A percentile compares a stretch with the other conserved stretches of the same genome.
phyloP scores from a whole-genome alignment of 768 basidiomycete species.

The Agaricus blazei region DNA sequence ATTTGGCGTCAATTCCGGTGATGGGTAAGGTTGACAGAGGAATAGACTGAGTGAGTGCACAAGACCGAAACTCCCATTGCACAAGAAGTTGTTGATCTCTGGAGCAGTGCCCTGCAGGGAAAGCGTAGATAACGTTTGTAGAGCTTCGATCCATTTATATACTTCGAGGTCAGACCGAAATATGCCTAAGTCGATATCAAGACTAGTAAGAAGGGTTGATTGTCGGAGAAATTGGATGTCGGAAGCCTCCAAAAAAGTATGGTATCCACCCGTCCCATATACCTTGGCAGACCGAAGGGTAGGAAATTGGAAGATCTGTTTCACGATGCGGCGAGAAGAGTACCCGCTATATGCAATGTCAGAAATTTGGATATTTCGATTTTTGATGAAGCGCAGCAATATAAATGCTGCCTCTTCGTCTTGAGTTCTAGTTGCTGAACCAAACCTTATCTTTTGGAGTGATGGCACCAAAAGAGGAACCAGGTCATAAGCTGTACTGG shows the following conservation, averaged over 20 bases:
- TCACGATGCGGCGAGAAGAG: neutral
- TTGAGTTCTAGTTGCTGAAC: neutral
- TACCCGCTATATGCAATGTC: neutral
- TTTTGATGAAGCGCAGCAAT: neutral
- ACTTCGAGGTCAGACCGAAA: neutral
- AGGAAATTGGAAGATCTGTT: neutral
- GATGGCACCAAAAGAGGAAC: neutral
- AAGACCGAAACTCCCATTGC: neutral
- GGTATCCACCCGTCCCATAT: too few relatives aligned
- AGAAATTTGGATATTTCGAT: neutral
- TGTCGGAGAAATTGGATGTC: neutral
- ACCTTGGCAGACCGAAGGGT: neutral
- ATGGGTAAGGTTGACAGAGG: neutral
- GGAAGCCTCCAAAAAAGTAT: neutral
- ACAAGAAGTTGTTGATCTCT: neutral
- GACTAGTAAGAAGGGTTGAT: neutral
- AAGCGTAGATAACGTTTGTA: neutral
- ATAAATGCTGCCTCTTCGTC: neutral
- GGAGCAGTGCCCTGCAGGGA: neutral
- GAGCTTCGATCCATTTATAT: neutral
- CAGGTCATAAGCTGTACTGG: neutral
- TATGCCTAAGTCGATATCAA: neutral
- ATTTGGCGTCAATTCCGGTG: neutral
- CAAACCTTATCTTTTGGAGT: neutral
- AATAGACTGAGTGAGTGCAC: neutral